A percentile compares a stretch with the other conserved stretches of the same genome.
Conservation (phyloP, 768 basidiomycete species). For the Leccinellum luteum region DNA sequence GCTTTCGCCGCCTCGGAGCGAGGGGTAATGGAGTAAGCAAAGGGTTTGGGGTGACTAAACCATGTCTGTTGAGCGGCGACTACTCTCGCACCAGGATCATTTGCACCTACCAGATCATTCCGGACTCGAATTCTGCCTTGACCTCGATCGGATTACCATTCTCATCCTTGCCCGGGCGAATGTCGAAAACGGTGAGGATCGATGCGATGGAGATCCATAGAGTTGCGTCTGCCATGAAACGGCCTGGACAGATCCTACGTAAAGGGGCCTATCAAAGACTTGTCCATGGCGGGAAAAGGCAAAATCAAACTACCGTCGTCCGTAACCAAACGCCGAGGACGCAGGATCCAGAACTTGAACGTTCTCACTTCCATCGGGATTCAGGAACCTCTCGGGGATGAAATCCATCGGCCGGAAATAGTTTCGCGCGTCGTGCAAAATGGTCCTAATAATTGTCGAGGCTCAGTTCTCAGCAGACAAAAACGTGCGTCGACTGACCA, state of each 20-base stretch:
- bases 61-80: background rate
- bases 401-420: slow-evolving; percentile 36
- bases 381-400: slow-evolving; percentile 39
- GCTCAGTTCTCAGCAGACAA: slow-evolving; percentile 4
- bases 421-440: slow-evolving; percentile 35
- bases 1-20: slow-evolving; percentile 27
- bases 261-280: background rate
- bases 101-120: slow-evolving; percentile 29
- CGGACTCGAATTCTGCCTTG: slow-evolving; percentile 26
- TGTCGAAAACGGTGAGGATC: slow-evolving; percentile 28
- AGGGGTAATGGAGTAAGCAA: slow-evolving; percentile 29
- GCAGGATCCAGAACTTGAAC: slow-evolving; percentile 29
- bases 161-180: slow-evolving; percentile 19
- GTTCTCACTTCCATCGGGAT: slow-evolving; percentile 36
- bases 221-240: slow-evolving; percentile 42
- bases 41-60: slow-evolving; percentile 31
- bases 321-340: slow-evolving; percentile 35
- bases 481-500: slow-evolving; percentile 36
- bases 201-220: slow-evolving; percentile 36
- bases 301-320: slow-evolving; percentile 27
- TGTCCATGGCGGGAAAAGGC: background rate
- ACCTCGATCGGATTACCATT: slow-evolving; percentile 16
- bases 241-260: slow-evolving; percentile 41
- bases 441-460: slow-evolving; percentile 30
- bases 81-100: background rate